Percentiles rank a stretch among this genome's conserved stretches.
Conservation (phyloP, 176 grass and related monocot genomes). For the Luzula sylvatica region DNA sequence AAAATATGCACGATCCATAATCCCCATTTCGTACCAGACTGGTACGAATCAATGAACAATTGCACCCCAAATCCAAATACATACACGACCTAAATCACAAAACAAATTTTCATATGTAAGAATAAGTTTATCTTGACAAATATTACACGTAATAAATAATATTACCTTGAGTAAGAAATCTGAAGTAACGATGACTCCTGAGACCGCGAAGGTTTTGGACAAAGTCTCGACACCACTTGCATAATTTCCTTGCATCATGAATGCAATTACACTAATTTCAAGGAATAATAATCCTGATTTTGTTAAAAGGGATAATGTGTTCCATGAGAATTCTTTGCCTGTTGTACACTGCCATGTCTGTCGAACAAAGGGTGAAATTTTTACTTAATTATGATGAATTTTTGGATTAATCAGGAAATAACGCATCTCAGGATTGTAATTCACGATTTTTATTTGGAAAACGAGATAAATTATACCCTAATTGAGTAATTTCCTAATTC, state of each 20-base stretch:
- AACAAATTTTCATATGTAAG: background rate
- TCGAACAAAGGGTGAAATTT: constrained; percentile 9
- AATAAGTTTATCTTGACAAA: background rate
- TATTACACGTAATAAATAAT: background rate
- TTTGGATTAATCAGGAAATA: background rate
- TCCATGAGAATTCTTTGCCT: constrained; percentile 73
- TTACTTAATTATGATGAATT: too few relatives aligned
- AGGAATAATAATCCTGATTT: constrained; percentile 83
- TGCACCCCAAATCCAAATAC: constrained; percentile 77
- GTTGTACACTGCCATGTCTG: constrained; percentile 83
- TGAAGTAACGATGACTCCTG: constrained; percentile 76
- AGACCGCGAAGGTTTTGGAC: constrained; percentile 73
- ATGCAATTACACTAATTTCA: constrained; percentile 87
- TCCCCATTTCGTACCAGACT: constrained; percentile 85
- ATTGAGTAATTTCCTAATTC: background rate
- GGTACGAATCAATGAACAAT: constrained; percentile 56
- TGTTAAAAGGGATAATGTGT: constrained; percentile 73
- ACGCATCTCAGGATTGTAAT: background rate
- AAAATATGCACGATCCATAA: constrained; percentile 80
- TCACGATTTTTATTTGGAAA: background rate
- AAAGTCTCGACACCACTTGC: constrained; percentile 71
- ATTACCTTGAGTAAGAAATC: constrained; percentile 90
- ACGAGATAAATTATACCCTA: background rate
- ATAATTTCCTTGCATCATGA: constrained; percentile 98
- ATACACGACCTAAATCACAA: constrained; percentile 70